Evolutionary conservation across 1,284 basidiomycete species (phyloP), one percentile per base, ranked within the genome.

Genomic region (Schizophyllum amplum): DNA sequence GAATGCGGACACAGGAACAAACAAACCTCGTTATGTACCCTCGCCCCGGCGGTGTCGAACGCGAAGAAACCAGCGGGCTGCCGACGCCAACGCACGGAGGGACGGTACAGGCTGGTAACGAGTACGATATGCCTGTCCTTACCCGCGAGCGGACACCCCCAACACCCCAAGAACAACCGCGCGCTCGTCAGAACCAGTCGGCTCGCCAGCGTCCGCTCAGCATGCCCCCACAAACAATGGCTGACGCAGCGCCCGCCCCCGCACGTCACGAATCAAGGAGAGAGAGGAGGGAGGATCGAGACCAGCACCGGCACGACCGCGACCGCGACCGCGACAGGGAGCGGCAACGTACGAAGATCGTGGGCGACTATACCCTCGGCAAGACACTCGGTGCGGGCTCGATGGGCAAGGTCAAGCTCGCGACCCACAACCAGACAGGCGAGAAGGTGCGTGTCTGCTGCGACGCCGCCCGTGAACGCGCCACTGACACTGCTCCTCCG

Each of bases 391-490:
- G 97, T 53, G 94, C 94, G 47, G 96, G 97, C 46, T 95, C 92
- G 71, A 99, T 99, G 95, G 97, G 96, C 64, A 98, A 98, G 70
- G 97, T 99, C 67, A 99, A 98, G 78, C 83, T 98, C 20, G 96
- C 93, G 5, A 88, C 90, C 47, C 93, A 96, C 69, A 91, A 90
- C 63, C 69, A 86, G 63, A 91, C 92, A 1, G 91, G 91, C 48
- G 94, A 98, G 74, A 97, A 96, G 84, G 96, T 96, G 62, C 66
- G 83, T 73, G 55, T 55, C 56, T 56, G 46, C 55, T 20, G 47
- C 49, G 47, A 9, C 17, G 33, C 11, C 33, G 33, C 17, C 33
- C 13, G 33, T 17, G 11, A 33, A n/a, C 48, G 20, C 59, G 62
- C 58, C 61, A 54, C 42, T 54, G 47, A 54, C 54, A 20, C 17